Evolutionary conservation across 2,329 filamentous ascomycete genomes (phyloP).

Genomic region (Aspergillus aculeatinus): DNA sequence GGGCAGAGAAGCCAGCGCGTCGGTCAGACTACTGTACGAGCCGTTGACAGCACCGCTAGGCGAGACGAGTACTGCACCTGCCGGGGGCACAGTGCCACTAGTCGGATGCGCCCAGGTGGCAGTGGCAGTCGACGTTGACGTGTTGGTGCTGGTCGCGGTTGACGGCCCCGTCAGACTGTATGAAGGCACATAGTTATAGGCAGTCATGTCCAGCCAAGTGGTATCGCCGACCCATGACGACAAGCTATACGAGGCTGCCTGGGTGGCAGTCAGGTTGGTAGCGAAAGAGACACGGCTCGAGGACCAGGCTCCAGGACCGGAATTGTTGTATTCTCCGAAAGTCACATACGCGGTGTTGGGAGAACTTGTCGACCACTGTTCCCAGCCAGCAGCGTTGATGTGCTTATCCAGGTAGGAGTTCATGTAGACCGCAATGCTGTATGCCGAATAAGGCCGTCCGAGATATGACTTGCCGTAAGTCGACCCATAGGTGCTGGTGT

Average conservation of each 20-base stretch:
- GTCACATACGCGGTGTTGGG: constrained; percentile 37
- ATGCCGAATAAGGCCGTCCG: background rate
- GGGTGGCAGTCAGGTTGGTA: constrained; percentile 35
- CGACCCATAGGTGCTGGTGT: background rate
- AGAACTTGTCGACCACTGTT: constrained; percentile 31
- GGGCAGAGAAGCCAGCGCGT: constrained; percentile 38
- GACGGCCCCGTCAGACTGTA: constrained; percentile 28
- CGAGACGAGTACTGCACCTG: constrained; percentile 46
- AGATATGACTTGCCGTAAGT: background rate
- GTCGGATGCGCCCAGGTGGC: constrained; percentile 38
- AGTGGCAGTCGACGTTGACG: background rate
- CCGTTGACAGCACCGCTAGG: constrained; percentile 30
- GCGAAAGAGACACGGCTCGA: constrained; percentile 36
- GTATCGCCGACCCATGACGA: constrained; percentile 42
- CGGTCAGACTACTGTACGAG: constrained; percentile 35
- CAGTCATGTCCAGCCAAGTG: constrained; percentile 44
- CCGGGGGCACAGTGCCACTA: constrained; percentile 43
- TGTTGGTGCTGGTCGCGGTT: background rate
- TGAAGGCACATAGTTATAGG: constrained; percentile 41
- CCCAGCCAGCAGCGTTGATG: background rate
- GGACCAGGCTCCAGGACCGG: constrained; percentile 34
- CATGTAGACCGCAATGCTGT: background rate
- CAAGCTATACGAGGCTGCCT: constrained; percentile 39
- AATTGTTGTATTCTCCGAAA: constrained; percentile 37
- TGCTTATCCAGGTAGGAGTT: background rate